phyloP scores from a whole-genome alignment of 371 early-diverging fungal species.

The Mucor indicus region DNA sequence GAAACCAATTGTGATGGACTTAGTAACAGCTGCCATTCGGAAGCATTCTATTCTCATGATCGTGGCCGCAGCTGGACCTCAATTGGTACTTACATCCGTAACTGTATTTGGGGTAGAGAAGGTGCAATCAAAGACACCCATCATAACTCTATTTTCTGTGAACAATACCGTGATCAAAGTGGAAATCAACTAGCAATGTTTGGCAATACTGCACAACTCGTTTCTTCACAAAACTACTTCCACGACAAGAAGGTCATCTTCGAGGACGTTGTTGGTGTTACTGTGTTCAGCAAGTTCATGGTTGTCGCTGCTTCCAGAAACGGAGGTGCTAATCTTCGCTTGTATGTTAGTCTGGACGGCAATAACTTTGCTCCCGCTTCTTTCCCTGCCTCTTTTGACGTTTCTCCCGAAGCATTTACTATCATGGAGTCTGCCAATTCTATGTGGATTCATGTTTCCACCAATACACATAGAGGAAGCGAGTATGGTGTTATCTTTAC shows the following conservation, averaged over 20 bases:
- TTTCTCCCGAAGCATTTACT: slow-evolving; percentile 71
- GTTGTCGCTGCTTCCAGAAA: slow-evolving; percentile 68
- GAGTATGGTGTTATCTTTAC: slow-evolving; percentile 84
- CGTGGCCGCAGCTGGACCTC: slow-evolving; percentile 70
- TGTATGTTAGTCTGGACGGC: slow-evolving; percentile 78
- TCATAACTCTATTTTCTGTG: slow-evolving; percentile 66
- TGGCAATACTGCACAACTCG: slow-evolving; percentile 48
- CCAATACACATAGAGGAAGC: slow-evolving; percentile 51
- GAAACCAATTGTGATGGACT: slow-evolving; percentile 49
- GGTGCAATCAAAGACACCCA: slow-evolving; percentile 47
- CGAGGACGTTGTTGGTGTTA: slow-evolving; percentile 69
- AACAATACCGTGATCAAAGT: slow-evolving; percentile 54
- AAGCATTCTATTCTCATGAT: slow-evolving; percentile 72
- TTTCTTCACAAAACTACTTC: slow-evolving; percentile 59
- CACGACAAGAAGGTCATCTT: slow-evolving; percentile 49
- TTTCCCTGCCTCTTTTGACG: slow-evolving; percentile 68
- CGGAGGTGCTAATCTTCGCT: slow-evolving; percentile 48
- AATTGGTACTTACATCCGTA: slow-evolving; percentile 70
- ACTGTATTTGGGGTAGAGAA: slow-evolving; percentile 78
- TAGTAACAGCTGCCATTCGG: slow-evolving; percentile 56
- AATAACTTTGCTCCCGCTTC: slow-evolving; percentile 63
- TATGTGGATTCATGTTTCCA: slow-evolving; percentile 73
- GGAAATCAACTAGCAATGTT: slow-evolving; percentile 57
- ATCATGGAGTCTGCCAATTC: slow-evolving; percentile 78
- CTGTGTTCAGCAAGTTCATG: slow-evolving; percentile 79